phyloP scores from a whole-genome alignment of 2,329 filamentous ascomycete genomes.

The Cladophialophora exuberans region DNA sequence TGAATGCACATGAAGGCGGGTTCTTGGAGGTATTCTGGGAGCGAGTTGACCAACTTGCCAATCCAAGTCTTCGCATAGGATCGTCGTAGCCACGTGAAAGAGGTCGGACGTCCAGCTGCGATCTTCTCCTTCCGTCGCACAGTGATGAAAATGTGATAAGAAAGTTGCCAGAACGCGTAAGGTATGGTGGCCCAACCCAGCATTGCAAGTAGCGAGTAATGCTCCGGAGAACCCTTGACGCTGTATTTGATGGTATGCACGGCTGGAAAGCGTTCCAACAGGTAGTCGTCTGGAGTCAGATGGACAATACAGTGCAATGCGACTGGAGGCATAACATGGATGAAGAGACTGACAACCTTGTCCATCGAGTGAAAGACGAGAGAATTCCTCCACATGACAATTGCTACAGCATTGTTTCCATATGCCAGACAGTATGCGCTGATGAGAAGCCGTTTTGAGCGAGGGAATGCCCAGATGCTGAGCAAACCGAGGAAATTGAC shows the following conservation, averaged over 20 bases:
- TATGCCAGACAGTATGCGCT: constrained; percentile 89
- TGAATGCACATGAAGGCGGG: constrained; percentile 95
- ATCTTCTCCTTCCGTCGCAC: constrained; percentile 95
- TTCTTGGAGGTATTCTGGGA: constrained; percentile 78
- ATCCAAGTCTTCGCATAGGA: constrained; percentile 91
- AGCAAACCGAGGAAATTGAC: constrained; percentile 85
- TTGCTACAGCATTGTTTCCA: constrained; percentile 95
- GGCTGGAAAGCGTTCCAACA: constrained; percentile 76
- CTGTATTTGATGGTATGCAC: constrained; percentile 78
- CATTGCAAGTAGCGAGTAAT: constrained; percentile 83
- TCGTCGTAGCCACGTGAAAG: constrained; percentile 93
- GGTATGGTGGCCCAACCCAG: constrained; percentile 91
- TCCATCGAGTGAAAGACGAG: constrained; percentile 98
- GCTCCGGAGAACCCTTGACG: constrained; percentile 70
- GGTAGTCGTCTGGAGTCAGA: constrained; percentile 67
- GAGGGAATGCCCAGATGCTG: constrained; percentile 86
- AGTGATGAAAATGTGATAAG: constrained; percentile 93
- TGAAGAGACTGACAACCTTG: constrained; percentile 96
- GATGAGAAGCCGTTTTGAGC: constrained; percentile 88
- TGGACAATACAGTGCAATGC: constrained; percentile 92
- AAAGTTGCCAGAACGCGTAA: constrained; percentile 89
- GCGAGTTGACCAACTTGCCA: constrained; percentile 78
- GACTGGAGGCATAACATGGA: constrained; percentile 98
- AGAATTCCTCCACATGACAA: constrained; percentile 99
- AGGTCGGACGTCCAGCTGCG: constrained; percentile 89